Evolutionary conservation across 768 basidiomycete genomes (phyloP).

Genomic region (Termitomyces sp.): DNA sequence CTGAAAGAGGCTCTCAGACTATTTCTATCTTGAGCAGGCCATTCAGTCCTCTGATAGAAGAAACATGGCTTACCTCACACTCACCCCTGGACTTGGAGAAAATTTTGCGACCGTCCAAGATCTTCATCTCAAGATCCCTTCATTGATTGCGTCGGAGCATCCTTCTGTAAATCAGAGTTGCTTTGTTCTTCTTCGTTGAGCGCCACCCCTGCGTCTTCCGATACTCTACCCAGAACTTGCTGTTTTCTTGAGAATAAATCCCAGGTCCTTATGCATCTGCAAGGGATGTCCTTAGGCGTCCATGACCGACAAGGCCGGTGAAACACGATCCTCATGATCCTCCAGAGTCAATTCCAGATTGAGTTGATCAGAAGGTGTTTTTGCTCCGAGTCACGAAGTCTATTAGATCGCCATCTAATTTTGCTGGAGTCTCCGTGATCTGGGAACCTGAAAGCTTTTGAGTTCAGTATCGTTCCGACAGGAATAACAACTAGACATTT

Average conservation of each 20-base stretch:
- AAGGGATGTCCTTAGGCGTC: not conserved
- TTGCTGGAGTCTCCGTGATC: not conserved
- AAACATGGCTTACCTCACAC: not conserved
- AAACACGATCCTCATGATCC: no score
- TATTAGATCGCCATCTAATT: not conserved
- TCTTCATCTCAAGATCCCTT: not conserved
- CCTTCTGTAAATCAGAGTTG: not conserved
- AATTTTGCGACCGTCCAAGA: not conserved
- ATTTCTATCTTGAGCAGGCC: not conserved
- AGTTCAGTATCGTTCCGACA: not conserved
- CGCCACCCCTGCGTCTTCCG: not conserved
- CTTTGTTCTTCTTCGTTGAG: not conserved
- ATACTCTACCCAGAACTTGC: not conserved
- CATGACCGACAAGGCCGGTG: not conserved
- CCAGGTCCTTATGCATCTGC: not conserved
- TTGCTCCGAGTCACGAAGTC: not conserved
- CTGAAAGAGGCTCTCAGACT: not conserved
- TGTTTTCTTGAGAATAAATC: not conserved
- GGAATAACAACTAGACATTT: not conserved
- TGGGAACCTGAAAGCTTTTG: not conserved
- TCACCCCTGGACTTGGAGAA: not conserved
- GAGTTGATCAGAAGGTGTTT: not conserved
- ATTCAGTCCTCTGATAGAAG: not conserved
- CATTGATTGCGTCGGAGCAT: not conserved
- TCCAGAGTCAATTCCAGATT: not conserved